Base-by-base conservation (phyloP, 495 filamentous ascomycete genomes). In the Cryomyces minteri region DNA sequence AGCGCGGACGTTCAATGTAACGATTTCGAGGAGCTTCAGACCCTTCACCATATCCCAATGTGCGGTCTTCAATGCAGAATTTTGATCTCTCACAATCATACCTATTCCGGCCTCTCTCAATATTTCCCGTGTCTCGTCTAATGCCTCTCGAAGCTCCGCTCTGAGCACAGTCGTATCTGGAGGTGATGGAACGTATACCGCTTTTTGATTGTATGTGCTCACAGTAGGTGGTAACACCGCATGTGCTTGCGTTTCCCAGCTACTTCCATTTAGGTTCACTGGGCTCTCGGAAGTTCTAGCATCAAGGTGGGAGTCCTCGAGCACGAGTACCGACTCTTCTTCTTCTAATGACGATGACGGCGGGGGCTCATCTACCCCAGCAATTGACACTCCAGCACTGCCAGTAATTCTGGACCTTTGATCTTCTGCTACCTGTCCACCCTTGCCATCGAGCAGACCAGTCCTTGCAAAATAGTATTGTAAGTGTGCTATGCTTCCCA, bases 391-490 rank as follows among this genome's bases (percentile, higher is more conserved):
- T 25, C 18, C 18, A 25, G 18, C 18, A 25, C 18, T 25, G 18
- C 18, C 18, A 25, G 18, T 25, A 31, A 51, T 53, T 51, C 70
- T 74, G 47, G 68, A 71, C 52, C 80, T 80, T 45, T 73, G 67
- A 48, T 71, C 77, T 53, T 82, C 81, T 6, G 79, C 76, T 44
- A 88, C 63, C 47, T 87, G 83, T 41, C 79, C 90, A 12, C 87
- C 88, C 59, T 94, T 95, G 33, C 88, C 87, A 55, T 98, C 90
- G 41, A 98, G 61, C 43, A 98, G 61, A 4, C 90, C 90, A 4
- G 90, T 98, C 43, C 92, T 72, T 34, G 90, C 88, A 60, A 98
- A 98, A 60, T 96, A 98, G 61, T 98, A 94, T 56, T 98, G 90
- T 53, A 98, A 65, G 64, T 98, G 90, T 40, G 88, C 85, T 54